Conservation (phyloP, 2,329 filamentous ascomycete species). For the Ceratocystis variospora region DNA sequence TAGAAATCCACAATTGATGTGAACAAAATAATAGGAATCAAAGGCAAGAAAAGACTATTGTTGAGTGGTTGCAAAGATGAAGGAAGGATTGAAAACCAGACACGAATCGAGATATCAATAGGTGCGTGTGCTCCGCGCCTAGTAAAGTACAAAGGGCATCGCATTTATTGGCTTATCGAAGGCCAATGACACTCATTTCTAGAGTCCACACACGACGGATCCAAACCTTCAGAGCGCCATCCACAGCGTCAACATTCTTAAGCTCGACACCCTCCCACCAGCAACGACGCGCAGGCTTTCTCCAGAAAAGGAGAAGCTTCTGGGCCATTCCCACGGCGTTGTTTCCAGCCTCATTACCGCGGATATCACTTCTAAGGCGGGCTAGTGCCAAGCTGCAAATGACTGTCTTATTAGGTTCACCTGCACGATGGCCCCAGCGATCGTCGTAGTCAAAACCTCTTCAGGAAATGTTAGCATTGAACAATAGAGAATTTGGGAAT, state of each 20-base stretch:
- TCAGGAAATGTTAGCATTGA: constrained; percentile 19
- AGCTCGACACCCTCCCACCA: constrained; percentile 99
- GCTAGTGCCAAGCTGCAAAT: constrained; percentile 93
- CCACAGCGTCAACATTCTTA: constrained; percentile 74
- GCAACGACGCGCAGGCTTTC: constrained; percentile 87
- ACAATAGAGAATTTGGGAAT: neutral
- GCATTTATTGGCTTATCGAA: constrained; percentile 40
- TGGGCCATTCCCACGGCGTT: constrained; percentile 95
- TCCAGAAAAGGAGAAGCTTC: constrained; percentile 93
- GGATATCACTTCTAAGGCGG: constrained; percentile 80
- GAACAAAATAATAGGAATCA: neutral
- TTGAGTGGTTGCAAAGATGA: neutral
- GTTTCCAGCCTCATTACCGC: constrained; percentile 58
- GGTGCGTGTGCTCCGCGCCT: neutral
- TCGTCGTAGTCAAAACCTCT: constrained; percentile 97
- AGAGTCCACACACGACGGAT: constrained; percentile 96
- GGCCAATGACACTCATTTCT: constrained; percentile 90
- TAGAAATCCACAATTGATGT: neutral
- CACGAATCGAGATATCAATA: neutral
- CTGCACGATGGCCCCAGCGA: constrained; percentile 89
- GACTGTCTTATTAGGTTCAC: constrained; percentile 94
- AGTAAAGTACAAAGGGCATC: neutral
- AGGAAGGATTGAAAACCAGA: neutral
- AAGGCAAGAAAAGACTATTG: neutral
- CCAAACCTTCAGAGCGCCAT: constrained; percentile 93